phyloP scores from a whole-genome alignment of 371 early-diverging fungal species.

The Zopfochytrium polystomum region DNA sequence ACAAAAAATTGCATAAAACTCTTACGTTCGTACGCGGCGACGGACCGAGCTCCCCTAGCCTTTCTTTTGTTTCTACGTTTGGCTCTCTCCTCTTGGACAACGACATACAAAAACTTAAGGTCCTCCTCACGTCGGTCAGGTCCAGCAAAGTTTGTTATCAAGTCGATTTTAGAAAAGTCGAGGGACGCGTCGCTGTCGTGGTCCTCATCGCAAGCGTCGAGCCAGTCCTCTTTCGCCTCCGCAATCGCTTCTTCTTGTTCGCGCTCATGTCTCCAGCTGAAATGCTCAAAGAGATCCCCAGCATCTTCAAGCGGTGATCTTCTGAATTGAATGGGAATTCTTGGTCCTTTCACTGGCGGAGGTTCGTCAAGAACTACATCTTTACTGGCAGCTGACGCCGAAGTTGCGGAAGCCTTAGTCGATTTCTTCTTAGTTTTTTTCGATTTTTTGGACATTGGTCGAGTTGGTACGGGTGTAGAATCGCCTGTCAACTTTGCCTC shows the following conservation, averaged over 20 bases:
- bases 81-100: conserved; percentile 14
- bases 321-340: conserved; percentile 10
- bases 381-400: background rate
- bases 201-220: conserved; percentile 9
- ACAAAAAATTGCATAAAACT: background rate
- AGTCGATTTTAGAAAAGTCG: conserved; percentile 24
- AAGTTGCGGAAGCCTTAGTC: background rate
- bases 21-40: background rate
- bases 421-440: background rate
- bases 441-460: background rate
- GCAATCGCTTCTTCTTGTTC: background rate
- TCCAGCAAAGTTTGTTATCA: conserved; percentile 16
- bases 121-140: conserved; percentile 25
- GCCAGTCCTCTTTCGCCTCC: background rate
- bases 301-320: conserved; percentile 14
- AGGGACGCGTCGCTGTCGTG: conserved; percentile 23
- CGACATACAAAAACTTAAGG: conserved; percentile 22
- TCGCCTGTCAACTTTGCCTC: no score
- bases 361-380: background rate
- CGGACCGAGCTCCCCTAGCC: conserved; percentile 1
- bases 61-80: conserved; percentile 10
- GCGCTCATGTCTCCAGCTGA: conserved; percentile 17
- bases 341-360: background rate
- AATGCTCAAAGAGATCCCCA: conserved; percentile 15
- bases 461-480: no score